Evolutionary conservation across 75 land plant genomes (phyloP).

Genomic region (Sequoiadendron giganteum): DNA sequence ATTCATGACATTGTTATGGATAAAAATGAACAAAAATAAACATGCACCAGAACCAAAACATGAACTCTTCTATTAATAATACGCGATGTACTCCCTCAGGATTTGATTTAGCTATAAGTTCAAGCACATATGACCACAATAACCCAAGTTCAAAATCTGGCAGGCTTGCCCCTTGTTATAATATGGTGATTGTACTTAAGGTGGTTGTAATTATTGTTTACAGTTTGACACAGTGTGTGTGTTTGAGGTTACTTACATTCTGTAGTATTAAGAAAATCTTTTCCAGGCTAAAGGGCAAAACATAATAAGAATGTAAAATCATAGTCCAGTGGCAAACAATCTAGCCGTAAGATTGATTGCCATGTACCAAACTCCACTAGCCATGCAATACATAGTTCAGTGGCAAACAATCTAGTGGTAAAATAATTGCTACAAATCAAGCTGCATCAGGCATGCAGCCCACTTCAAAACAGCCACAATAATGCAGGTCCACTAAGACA

Average conservation of each 20-base stretch:
- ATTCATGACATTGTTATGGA: not conserved
- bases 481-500: not conserved
- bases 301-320: not conserved
- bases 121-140: not conserved
- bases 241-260: not conserved
- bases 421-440: not conserved
- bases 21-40: not conserved
- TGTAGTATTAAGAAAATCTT: not conserved
- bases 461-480: not conserved
- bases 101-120: not conserved
- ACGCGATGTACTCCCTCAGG: not conserved
- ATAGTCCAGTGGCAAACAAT: not conserved
- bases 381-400: not conserved
- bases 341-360: not conserved
- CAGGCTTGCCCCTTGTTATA: not conserved
- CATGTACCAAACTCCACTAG: not conserved
- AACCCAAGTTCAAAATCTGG: not conserved
- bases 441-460: not conserved
- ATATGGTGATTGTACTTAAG: not conserved
- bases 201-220: not conserved
- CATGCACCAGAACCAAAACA: not conserved
- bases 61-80: not conserved
- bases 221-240: not conserved
- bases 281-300: not conserved
- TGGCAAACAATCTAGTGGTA: not conserved